Percentiles rank a stretch among this genome's conserved stretches.
Evolutionary conservation across 2,329 filamentous ascomycete genomes (phyloP).

Genomic region (Aspergillus versicolor): DNA sequence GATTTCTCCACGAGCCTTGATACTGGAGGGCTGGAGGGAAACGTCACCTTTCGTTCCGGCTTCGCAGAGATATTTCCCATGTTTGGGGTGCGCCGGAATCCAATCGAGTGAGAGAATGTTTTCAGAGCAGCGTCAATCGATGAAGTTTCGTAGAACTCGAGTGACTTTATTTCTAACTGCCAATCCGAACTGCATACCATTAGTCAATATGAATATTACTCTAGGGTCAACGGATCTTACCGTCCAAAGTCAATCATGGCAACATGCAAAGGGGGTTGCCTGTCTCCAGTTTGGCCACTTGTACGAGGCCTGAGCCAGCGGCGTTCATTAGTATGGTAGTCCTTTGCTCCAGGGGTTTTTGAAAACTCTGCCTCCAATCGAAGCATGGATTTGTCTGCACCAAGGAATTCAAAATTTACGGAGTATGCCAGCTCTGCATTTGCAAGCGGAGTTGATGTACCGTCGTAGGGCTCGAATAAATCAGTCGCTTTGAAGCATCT

Average conservation of each 20-base stretch:
- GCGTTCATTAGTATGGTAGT: constrained; percentile 35
- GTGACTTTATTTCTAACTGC: constrained; percentile 41
- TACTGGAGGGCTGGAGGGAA: constrained; percentile 27
- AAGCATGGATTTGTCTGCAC: constrained; percentile 28
- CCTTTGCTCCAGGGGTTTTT: constrained; percentile 25
- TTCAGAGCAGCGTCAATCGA: constrained; percentile 28
- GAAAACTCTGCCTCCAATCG: constrained; percentile 40
- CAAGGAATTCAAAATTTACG: constrained; percentile 43
- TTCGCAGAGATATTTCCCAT: constrained; percentile 23
- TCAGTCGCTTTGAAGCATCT: constrained; percentile 29
- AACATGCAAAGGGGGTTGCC: constrained; percentile 33
- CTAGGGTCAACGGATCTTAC: constrained; percentile 18
- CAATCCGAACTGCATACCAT: constrained; percentile 37
- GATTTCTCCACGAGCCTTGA: constrained; percentile 40
- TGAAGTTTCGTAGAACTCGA: constrained; percentile 35
- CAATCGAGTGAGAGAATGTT: constrained; percentile 30
- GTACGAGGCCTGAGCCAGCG: constrained; percentile 36
- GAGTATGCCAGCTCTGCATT: constrained; percentile 34
- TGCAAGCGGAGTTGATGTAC: constrained; percentile 20
- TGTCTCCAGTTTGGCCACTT: constrained; percentile 20
- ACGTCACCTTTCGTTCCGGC: constrained; percentile 30
- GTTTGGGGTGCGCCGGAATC: constrained; percentile 21
- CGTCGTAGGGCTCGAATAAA: constrained; percentile 29
- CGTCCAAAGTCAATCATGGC: constrained; percentile 38
- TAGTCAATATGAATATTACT: neutral